Conservation (phyloP, 2,329 filamentous ascomycete species). For the Graphilbum sp. region DNA sequence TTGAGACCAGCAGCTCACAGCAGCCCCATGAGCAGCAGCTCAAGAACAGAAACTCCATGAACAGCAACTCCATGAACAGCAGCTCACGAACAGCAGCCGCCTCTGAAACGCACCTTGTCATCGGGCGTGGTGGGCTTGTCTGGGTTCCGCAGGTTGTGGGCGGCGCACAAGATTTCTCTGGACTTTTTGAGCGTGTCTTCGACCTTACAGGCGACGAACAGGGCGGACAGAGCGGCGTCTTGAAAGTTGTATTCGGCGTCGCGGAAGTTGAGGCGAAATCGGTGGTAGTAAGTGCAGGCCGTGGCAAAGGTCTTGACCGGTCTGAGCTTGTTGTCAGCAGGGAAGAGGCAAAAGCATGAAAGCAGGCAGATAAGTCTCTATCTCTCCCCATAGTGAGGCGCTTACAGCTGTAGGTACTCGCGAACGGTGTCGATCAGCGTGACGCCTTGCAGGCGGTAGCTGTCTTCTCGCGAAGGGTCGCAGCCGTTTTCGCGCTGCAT, state of each 20-base stretch:
- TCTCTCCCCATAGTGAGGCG: no score
- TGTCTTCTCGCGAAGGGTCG: slow-evolving; percentile 65
- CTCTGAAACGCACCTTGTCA: slow-evolving; percentile 55
- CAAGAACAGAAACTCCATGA: no score
- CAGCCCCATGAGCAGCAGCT: no score
- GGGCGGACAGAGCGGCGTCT: slow-evolving; percentile 72
- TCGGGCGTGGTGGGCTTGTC: slow-evolving; percentile 59
- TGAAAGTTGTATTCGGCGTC: slow-evolving; percentile 72
- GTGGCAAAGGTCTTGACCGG: slow-evolving; percentile 87
- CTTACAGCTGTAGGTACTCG: slow-evolving; percentile 62
- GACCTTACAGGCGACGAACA: slow-evolving; percentile 92
- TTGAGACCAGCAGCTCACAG: no score
- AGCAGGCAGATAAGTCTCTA: no score
- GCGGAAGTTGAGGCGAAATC: slow-evolving; percentile 74
- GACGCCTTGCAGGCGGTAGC: slow-evolving; percentile 67
- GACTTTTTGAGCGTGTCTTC: slow-evolving; percentile 98
- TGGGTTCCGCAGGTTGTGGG: slow-evolving; percentile 65
- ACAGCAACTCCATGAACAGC: no score
- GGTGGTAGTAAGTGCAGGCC: slow-evolving; percentile 84
- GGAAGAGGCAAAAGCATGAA: neutral
- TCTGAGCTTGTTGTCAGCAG: slow-evolving; percentile 24
- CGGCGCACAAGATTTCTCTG: slow-evolving; percentile 76
- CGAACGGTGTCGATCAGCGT: slow-evolving; percentile 79
- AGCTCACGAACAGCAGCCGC: no score
- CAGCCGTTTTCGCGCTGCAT: slow-evolving; percentile 53